These are phyloP conservation scores for Ophiostoma ips DNA, from an alignment of 2,329 filamentous ascomycete species.

Conservation along the genomic window DNA sequence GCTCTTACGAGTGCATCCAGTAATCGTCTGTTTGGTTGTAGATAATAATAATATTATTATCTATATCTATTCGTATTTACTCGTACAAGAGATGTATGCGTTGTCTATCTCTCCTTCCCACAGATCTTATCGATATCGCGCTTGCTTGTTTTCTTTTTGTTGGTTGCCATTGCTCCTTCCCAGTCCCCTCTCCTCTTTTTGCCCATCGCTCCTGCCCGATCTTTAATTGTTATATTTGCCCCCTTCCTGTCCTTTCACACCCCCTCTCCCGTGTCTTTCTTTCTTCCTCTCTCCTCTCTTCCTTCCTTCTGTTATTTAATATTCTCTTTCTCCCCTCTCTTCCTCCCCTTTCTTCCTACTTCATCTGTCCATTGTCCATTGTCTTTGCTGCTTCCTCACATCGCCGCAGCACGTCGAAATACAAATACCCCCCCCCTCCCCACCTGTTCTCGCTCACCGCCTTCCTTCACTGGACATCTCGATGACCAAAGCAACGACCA, in stretches of 20 bases:
- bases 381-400: neutral
- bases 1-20: too few species aligned
- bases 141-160: too few species aligned
- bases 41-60: too few species aligned
- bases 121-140: neutral
- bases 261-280: neutral
- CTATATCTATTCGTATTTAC: too few species aligned
- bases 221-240: neutral
- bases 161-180: neutral
- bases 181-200: neutral
- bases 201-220: conserved; percentile 3
- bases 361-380: neutral
- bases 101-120: neutral
- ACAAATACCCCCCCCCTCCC: neutral
- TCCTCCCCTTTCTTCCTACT: conserved; percentile 6
- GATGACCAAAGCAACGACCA: neutral
- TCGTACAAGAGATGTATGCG: too few species aligned
- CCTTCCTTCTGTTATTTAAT: conserved; percentile 9
- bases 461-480: neutral
- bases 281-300: neutral
- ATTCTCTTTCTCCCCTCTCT: neutral
- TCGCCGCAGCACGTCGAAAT: neutral
- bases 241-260: neutral
- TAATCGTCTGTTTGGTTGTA: too few species aligned
- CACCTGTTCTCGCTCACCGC: neutral